Evolutionary conservation across 1,284 basidiomycete genomes (phyloP), one percentile per base, ranked within the genome.

Genomic region (Moesziomyces globuligerus): DNA sequence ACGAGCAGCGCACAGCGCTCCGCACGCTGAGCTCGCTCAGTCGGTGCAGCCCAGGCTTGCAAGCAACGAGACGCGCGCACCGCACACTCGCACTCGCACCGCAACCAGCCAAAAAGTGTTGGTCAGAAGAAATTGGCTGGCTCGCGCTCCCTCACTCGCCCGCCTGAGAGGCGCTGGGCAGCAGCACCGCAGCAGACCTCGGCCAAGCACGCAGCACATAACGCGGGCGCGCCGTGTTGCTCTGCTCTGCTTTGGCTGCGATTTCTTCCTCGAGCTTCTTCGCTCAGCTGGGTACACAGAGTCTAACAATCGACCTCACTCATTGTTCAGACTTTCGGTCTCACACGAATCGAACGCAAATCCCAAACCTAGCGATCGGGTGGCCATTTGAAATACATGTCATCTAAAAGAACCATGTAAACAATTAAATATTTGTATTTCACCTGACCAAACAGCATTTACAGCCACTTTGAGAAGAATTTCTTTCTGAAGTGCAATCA

Each of bases 181-280:
- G n/a, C n/a, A n/a, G n/a, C n/a, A n/a, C n/a, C n/a, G 23, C 20
- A 47, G 15, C 6, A 23, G 39, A 10, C 23, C 39, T 9, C 39
- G 24, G 24, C 41, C 25, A 4, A 26, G 25, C 10, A 25, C 41
- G 21, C 24, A 5, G 18, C 21, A 28, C 32, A 18, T n/a, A 25
- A 24, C 37, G 46, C 37, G 23, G 40, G 32, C 40, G 48, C 40
- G 40, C 29, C 7, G 37, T 46, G 51, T 47, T 49, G 48, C 39
- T 40, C 17, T 34, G 29, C 26, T 25, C 32, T 43, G 20, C 21
- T 24, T 21, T 17, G 20, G 37, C 17, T 32, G 28, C 29, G 21
- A 32, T 41, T 53, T 53, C 44, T 53, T 53, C 51, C 44, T 53
- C 42, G 37, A 53, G 24, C 51, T 53, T 53, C 51, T 46, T 53